A percentile compares a stretch with the other conserved stretches of the same genome.
phyloP scores from a whole-genome alignment of 257 asterid species.

The Prunella vulgaris region DNA sequence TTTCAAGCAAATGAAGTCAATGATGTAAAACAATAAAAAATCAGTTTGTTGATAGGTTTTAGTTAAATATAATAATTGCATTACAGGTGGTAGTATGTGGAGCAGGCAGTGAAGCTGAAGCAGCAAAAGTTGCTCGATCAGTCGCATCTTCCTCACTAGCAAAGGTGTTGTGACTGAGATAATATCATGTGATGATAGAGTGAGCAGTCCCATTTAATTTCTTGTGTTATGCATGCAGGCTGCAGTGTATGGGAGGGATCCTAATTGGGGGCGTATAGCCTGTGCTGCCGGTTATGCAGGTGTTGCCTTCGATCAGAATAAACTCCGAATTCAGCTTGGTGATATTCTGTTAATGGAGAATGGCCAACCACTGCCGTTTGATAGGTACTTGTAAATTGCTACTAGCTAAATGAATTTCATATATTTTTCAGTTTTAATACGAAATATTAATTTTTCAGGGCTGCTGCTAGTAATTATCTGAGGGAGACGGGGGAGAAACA shows the following conservation, averaged over 20 bases:
- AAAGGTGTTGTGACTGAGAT: slow-evolving; percentile 40
- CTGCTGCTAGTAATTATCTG: slow-evolving; percentile 79
- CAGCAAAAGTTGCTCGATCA: slow-evolving; percentile 87
- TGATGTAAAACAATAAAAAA: neutral
- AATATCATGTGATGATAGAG: neutral
- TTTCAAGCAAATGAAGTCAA: neutral
- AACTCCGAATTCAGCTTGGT: slow-evolving; percentile 82
- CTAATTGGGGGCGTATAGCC: slow-evolving; percentile 98
- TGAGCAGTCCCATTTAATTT: neutral
- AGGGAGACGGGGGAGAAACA: slow-evolving; percentile 63
- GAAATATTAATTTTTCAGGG: slow-evolving; percentile 35
- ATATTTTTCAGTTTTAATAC: neutral
- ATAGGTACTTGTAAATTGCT: slow-evolving; percentile 57
- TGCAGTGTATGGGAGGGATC: slow-evolving; percentile 95
- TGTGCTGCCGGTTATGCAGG: slow-evolving; percentile 98
- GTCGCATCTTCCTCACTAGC: slow-evolving; percentile 92
- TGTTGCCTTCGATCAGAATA: slow-evolving; percentile 55
- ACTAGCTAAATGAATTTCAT: neutral
- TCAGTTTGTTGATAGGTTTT: neutral
- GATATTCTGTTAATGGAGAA: slow-evolving; percentile 72
- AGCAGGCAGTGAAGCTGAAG: slow-evolving; percentile 77
- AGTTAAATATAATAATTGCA: slow-evolving; percentile 7
- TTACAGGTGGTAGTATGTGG: slow-evolving; percentile 77
- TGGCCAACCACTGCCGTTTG: slow-evolving; percentile 90
- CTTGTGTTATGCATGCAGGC: slow-evolving; percentile 38